A percentile compares a stretch with the other conserved stretches of the same genome.
These are phyloP conservation scores for Melampsora occidentalis DNA, from an alignment of 1,284 basidiomycete genomes.

Conservation along the genomic window DNA sequence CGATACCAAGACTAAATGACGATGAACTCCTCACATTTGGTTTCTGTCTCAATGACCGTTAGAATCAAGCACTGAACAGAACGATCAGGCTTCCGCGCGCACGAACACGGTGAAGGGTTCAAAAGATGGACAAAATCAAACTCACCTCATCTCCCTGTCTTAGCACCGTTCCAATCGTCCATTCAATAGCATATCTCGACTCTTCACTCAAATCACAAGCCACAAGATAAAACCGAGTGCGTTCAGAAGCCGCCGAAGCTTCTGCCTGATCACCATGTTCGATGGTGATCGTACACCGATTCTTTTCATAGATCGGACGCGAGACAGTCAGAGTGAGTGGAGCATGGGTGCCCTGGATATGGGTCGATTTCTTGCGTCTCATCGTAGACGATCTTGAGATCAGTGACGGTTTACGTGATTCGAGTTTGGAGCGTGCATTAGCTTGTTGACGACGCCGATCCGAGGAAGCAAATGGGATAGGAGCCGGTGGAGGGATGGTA, in stretches of 20 bases:
- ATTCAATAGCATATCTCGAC: constrained; percentile 6
- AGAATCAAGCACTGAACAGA: neutral
- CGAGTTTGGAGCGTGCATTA: neutral
- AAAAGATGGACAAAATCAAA: neutral
- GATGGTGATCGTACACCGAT: neutral
- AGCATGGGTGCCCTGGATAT: neutral
- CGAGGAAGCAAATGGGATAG: neutral
- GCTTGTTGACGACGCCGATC: neutral
- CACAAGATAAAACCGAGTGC: constrained; percentile 12
- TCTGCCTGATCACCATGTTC: neutral
- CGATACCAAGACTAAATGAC: neutral
- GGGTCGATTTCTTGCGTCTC: neutral
- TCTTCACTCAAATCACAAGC: constrained; percentile 12
- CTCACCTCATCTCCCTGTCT: constrained; percentile 16
- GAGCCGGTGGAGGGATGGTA: neutral
- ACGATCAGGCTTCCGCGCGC: no score
- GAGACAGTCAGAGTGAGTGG: neutral
- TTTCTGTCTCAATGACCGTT: neutral
- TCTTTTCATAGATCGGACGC: neutral
- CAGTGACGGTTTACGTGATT: neutral
- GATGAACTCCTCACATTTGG: neutral
- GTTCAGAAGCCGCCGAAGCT: neutral
- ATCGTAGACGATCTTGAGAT: neutral
- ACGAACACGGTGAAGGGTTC: no score
- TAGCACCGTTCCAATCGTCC: neutral